Conservation (phyloP, 2,329 filamentous ascomycete genomes). For the Fusarium marasasianum region DNA sequence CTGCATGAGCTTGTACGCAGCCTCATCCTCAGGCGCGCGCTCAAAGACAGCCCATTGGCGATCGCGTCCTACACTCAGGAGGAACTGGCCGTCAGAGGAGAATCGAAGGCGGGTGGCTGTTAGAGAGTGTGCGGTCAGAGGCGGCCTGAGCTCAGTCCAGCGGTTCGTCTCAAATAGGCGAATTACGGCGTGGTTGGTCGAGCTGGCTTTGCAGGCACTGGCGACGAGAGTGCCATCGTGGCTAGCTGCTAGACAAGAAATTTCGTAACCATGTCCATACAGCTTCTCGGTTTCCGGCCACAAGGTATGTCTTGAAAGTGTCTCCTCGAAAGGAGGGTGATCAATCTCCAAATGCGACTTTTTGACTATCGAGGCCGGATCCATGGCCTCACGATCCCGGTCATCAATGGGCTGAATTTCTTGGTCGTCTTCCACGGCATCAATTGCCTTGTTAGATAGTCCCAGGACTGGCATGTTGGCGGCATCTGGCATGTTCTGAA, state of each 20-base stretch:
- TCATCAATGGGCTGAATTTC: slow-evolving; percentile 56
- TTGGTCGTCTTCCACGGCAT: slow-evolving; percentile 62
- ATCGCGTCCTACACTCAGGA: slow-evolving; percentile 91
- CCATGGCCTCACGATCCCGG: slow-evolving; percentile 62
- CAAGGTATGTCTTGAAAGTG: slow-evolving; percentile 86
- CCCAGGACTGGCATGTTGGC: slow-evolving; percentile 96
- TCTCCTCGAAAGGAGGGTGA: slow-evolving; percentile 88
- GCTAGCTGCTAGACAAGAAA: slow-evolving; percentile 84
- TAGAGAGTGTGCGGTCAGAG: slow-evolving; percentile 84
- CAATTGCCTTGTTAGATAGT: slow-evolving; percentile 93
- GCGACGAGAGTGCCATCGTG: slow-evolving; percentile 81
- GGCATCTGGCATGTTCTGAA: slow-evolving; percentile 75
- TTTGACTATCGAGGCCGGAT: slow-evolving; percentile 64
- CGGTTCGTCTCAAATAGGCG: slow-evolving; percentile 85
- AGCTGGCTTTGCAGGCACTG: slow-evolving; percentile 92
- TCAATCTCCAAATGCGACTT: slow-evolving; percentile 71
- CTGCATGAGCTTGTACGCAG: slow-evolving; percentile 66
- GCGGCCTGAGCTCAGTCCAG: slow-evolving; percentile 88
- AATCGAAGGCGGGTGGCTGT: slow-evolving; percentile 88
- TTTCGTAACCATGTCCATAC: slow-evolving; percentile 97
- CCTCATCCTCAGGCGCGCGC: slow-evolving; percentile 52
- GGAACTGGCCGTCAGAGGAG: slow-evolving; percentile 74
- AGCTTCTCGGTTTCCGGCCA: slow-evolving; percentile 98
- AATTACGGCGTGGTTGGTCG: slow-evolving; percentile 93
- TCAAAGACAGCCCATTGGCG: slow-evolving; percentile 89